A percentile compares a stretch with the other conserved stretches of the same genome.
Conservation (phyloP, 495 filamentous ascomycete species). For the Aspergillus steynii region DNA sequence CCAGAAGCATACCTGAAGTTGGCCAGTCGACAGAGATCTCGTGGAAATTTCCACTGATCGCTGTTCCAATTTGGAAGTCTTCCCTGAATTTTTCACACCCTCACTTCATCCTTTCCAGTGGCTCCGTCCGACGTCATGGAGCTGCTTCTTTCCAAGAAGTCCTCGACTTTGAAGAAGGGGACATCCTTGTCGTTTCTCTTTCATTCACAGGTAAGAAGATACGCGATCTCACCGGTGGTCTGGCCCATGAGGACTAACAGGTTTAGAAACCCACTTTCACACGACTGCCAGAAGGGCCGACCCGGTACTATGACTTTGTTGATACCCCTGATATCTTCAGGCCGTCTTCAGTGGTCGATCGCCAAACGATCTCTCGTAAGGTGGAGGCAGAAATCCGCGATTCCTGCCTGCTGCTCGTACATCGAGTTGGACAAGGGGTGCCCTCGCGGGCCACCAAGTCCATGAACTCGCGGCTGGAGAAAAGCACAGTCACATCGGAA, state of each 20-base stretch:
- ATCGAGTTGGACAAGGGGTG: slow-evolving; percentile 22
- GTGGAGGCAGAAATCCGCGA: slow-evolving; percentile 19
- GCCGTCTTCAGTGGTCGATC: slow-evolving; percentile 15
- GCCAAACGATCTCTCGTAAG: slow-evolving; percentile 19
- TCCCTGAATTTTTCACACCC: background rate
- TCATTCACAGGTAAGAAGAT: slow-evolving; percentile 15
- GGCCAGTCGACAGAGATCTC: slow-evolving; percentile 1
- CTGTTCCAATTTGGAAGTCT: background rate
- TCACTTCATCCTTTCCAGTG: background rate
- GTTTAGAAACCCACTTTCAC: slow-evolving; percentile 22
- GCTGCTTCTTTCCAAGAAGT: slow-evolving; percentile 9
- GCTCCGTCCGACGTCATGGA: slow-evolving; percentile 11
- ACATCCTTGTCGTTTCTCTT: slow-evolving; percentile 21
- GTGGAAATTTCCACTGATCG: background rate
- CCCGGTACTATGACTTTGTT: slow-evolving; percentile 22
- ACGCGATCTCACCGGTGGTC: background rate
- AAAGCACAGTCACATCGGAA: background rate
- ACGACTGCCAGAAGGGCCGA: slow-evolving; percentile 8
- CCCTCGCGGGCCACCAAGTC: slow-evolving; percentile 10
- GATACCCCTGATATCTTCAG: slow-evolving; percentile 13
- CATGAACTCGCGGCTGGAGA: background rate
- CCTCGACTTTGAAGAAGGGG: slow-evolving; percentile 14
- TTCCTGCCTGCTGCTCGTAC: slow-evolving; percentile 23
- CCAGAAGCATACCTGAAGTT: slow-evolving; percentile 1
- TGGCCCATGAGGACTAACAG: background rate